Evolutionary conservation across 805 yeast genomes (phyloP).

Genomic region (Suhomyces emberorum): DNA sequence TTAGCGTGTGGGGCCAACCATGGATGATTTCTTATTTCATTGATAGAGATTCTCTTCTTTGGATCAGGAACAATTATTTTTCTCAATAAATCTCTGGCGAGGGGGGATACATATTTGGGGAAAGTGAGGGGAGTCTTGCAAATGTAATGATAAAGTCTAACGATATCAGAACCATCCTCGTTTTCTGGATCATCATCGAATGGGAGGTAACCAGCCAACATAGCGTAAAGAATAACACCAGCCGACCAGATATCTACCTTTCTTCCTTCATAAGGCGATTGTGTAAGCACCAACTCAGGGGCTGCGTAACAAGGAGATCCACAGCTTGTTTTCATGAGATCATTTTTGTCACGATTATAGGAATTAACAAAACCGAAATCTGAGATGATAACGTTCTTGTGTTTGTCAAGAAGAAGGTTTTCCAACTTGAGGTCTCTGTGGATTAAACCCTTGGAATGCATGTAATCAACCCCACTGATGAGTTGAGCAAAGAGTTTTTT

Average conservation of each 20-base stretch:
- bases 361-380: slow-evolving; percentile 96
- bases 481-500: slow-evolving; percentile 88
- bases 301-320: slow-evolving; percentile 99
- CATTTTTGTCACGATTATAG: slow-evolving; percentile 54
- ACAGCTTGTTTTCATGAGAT: slow-evolving; percentile 89
- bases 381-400: slow-evolving; percentile 79
- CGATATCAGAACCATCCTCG: slow-evolving; percentile 94
- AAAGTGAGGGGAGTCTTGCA: slow-evolving; percentile 89
- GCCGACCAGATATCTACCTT: slow-evolving; percentile 97
- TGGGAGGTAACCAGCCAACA: slow-evolving; percentile 95
- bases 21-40: slow-evolving; percentile 72
- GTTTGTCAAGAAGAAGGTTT: slow-evolving; percentile 74
- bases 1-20: slow-evolving; percentile 87
- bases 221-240: slow-evolving; percentile 92
- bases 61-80: slow-evolving; percentile 86
- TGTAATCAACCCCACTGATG: slow-evolving; percentile 88
- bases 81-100: slow-evolving; percentile 86
- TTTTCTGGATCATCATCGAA: slow-evolving; percentile 97
- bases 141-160: slow-evolving; percentile 85
- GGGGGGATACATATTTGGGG: slow-evolving; percentile 88
- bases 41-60: slow-evolving; percentile 62
- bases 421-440: slow-evolving; percentile 78
- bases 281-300: slow-evolving; percentile 89
- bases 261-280: slow-evolving; percentile 82
- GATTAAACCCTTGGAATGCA: slow-evolving; percentile 76